These are phyloP conservation scores for Saturnispora diversa DNA, from an alignment of 805 yeast genomes.

Conservation along the genomic window DNA sequence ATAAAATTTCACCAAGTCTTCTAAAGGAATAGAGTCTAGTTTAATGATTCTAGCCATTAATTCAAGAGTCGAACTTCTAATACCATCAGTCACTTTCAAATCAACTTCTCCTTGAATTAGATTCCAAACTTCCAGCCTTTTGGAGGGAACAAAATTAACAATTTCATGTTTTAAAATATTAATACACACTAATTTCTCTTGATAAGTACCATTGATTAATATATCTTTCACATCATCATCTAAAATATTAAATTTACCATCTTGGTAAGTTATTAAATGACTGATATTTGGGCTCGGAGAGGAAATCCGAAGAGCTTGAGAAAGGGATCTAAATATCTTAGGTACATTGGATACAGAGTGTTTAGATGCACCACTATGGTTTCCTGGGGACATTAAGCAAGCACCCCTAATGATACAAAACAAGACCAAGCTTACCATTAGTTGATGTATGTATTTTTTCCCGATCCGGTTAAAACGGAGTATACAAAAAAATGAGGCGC, in stretches of 20 bases:
- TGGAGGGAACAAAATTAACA: constrained; percentile 43
- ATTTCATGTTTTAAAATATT: constrained; percentile 42
- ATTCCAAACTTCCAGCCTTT: constrained; percentile 73
- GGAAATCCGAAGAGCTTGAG: constrained; percentile 10
- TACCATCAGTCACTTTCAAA: constrained; percentile 25
- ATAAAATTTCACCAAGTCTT: constrained; percentile 48
- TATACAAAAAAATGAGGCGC: no score
- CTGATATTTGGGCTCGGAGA: constrained; percentile 5
- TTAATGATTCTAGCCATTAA: constrained; percentile 50
- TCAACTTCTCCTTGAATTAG: constrained; percentile 48
- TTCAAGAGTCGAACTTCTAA: constrained; percentile 42
- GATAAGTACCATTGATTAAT: constrained; percentile 19
- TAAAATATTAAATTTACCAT: constrained; percentile 13
- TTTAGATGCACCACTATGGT: no score
- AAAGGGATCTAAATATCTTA: constrained; percentile 9
- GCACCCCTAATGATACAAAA: no score
- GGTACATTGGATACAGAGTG: no score
- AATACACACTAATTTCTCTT: constrained; percentile 42
- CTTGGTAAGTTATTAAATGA: constrained; percentile 6
- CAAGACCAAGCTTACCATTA: no score
- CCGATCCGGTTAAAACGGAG: no score
- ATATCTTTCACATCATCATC: constrained; percentile 18
- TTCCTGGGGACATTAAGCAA: no score
- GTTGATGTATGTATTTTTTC: no score
- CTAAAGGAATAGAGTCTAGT: constrained; percentile 42